A percentile compares a stretch with the other conserved stretches of the same genome.
Evolutionary conservation across 305 asterid species (phyloP).

Genomic region (Fraxinus xanthoxyloides): DNA sequence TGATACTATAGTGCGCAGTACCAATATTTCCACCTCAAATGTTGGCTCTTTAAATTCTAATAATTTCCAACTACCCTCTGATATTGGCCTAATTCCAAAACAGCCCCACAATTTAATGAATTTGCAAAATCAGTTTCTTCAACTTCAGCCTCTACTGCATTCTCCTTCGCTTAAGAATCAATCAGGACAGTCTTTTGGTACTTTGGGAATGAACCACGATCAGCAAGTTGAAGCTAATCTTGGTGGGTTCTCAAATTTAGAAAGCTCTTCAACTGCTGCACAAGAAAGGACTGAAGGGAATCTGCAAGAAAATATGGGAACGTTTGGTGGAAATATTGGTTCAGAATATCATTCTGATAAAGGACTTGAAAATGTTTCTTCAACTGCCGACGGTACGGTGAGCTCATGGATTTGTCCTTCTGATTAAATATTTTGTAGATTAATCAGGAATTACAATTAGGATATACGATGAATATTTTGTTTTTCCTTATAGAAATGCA

Average conservation of each 20-base stretch:
- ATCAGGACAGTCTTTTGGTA: conserved; percentile 18
- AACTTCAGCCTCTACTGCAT: conserved; percentile 22
- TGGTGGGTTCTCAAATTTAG: conserved; percentile 31
- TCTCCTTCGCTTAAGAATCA: conserved; percentile 20
- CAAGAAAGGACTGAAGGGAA: conserved; percentile 23
- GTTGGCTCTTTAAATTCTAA: conserved; percentile 23
- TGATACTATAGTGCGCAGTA: conserved; percentile 38
- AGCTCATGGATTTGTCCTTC: conserved; percentile 56
- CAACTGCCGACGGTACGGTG: conserved; percentile 47
- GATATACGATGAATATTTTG: not conserved
- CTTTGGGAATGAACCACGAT: conserved; percentile 27
- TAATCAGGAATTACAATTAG: conserved; percentile 3
- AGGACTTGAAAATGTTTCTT: conserved; percentile 46
- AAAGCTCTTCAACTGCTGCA: conserved; percentile 11
- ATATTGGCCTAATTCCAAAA: conserved; percentile 26
- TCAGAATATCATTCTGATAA: conserved; percentile 35
- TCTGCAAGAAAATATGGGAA: conserved; percentile 34
- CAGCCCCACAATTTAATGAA: conserved; percentile 35
- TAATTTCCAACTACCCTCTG: conserved; percentile 22
- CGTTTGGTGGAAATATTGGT: conserved; percentile 26
- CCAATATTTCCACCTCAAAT: conserved; percentile 13
- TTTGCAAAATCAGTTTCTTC: conserved; percentile 42
- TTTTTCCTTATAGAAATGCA: conserved; percentile 1
- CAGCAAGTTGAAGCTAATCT: conserved; percentile 21
- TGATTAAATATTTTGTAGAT: conserved; percentile 15